These are phyloP conservation scores for Coemansia sp. DNA, from an alignment of 192 early-diverging fungal genomes.

Conservation along the genomic window DNA sequence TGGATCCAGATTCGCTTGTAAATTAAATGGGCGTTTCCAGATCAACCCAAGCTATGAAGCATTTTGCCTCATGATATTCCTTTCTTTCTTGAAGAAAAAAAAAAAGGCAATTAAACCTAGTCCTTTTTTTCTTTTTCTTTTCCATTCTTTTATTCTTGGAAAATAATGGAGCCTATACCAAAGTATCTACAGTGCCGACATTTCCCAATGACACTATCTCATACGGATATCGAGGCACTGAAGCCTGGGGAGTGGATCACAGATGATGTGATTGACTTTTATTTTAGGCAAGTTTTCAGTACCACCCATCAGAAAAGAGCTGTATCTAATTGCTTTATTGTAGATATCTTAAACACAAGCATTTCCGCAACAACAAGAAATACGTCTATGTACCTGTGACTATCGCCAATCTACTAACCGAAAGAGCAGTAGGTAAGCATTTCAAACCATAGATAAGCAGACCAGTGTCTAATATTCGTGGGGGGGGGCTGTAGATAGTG, in stretches of 20 bases:
- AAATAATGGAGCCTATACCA: background rate
- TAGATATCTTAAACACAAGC: constrained; percentile 43
- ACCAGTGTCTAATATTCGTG: background rate
- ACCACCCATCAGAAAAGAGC: background rate
- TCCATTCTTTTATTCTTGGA: background rate
- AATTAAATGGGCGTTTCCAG: no score
- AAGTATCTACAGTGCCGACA: constrained; percentile 16
- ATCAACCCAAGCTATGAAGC: no score
- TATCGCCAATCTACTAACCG: constrained; percentile 40
- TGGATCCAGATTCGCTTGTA: no score
- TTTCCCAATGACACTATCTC: constrained; percentile 44
- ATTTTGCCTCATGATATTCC: no score
- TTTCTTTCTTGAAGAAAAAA: no score
- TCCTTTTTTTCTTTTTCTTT: constrained; percentile 3
- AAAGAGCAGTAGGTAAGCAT: constrained; percentile 33
- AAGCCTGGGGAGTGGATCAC: constrained; percentile 49
- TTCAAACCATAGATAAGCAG: background rate
- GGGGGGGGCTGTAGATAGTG: constrained; percentile 20
- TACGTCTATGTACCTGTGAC: constrained; percentile 46
- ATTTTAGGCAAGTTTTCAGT: constrained; percentile 28
- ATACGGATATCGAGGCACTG: constrained; percentile 39
- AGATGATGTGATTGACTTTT: constrained; percentile 51
- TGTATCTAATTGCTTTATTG: background rate
- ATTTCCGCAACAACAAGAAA: constrained; percentile 42
- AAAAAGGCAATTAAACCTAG: constrained; percentile 1